Evolutionary conservation across 495 filamentous ascomycete species (phyloP), one percentile per base, ranked within the genome.

Genomic region (Daldinia loculata): DNA sequence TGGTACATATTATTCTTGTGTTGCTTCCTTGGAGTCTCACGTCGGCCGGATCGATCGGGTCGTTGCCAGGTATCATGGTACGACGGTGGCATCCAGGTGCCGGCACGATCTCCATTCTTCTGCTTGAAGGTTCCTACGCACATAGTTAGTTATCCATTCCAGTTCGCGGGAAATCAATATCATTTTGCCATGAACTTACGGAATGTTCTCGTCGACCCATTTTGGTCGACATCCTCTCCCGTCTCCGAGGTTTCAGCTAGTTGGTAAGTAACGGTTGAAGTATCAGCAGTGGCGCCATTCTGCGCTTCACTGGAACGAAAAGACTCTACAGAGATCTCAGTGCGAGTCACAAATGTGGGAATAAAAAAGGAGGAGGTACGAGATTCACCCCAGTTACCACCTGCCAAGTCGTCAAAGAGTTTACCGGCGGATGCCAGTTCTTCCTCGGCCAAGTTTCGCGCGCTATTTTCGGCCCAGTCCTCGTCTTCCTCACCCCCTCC

Each of bases 281-380:
- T 26, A 14, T 56, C 9, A 24, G 22, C 27, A 36, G 56, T 4
- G 22, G 19, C 48, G 36, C 63, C 50, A 24, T 19, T 48, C 43
- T 48, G 26, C 34, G 6, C 58, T 39, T 63, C 59, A 19, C 57
- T 30, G 7, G 71, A 74, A 48, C 43, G 22, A 22, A 56, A 67
- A 52, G 67, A 68, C 39, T 71, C 74, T 70, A 74, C 57, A n/a
- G 75, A 77, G 63, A 74, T 53, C 48, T 76, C 69, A 58, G 61
- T 74, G 27, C 36, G 60, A 53, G 71, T 61, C 27, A 61, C 41
- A 61, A 69, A 66, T 14, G 59, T 63, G 2, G 72, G 50, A 6
- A 48, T 24, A 27, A 36, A 53, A n/a, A 34, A 30, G 63, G 61
- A 38, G 43, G 52, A 38, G 15, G 75, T 60, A 17, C 51, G 27